Base-by-base conservation (phyloP, 2,329 filamentous ascomycete species). In the Aspergillus awamori region DNA sequence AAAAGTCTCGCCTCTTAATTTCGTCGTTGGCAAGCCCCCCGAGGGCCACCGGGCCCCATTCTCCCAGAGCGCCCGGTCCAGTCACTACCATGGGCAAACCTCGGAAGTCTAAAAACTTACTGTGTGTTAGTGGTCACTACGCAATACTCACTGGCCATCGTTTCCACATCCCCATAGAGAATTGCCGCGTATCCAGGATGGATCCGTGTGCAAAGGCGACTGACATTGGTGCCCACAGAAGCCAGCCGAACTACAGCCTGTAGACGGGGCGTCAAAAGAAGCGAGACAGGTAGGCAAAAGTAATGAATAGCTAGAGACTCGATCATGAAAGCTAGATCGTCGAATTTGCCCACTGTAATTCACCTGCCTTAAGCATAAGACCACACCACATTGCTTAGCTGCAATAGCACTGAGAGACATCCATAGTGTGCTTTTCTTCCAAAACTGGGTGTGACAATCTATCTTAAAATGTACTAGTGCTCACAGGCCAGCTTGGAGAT, bases 21-120 rank as follows among this genome's bases (percentile, higher is more conserved):
- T 55, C 7, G 24, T 55, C 24, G 15, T 55, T 41, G 53, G 39
- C 33, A 36, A 10, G 10, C 8, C n/a, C 36, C 10, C 53, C 22
- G 53, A 17, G 36, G 17, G 38, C 22, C 53, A 28, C 24, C 53
- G 36, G 38, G 38, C 24, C 24, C 53, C 53, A 45, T 55, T 17
- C 53, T 45, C n/a, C 15, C 38, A 43, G 53, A 13, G 15, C 53
- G 53, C 53, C 41, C 53, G 38, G 53, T 41, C 53, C 53, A 55
- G 28, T 55, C 24, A 38, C 20, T 41, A 43, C 53, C 38, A 26
- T 41, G 53, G 53, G 28, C 47, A 51, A 51, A 33, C 47, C 26
- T 51, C 47, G 47, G 47, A 51, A 30, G 47, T 15, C 47, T 51
- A 51, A 51, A 51, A 51, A 17, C 15, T 17, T 51, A 33, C 26